Conservation (phyloP, 305 asterid species). For the Ajuga reptans region DNA sequence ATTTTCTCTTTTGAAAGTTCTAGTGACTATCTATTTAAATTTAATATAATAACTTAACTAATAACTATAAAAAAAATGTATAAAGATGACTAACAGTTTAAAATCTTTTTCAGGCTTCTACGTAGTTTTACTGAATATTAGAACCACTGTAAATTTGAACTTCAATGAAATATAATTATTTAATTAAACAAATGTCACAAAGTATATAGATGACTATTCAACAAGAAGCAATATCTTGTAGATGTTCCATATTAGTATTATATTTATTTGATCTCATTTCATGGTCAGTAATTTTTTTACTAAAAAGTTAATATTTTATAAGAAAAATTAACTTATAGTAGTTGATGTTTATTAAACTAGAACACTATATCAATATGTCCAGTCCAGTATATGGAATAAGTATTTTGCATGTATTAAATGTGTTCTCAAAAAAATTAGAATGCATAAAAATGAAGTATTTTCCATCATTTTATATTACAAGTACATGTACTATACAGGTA, state of each 20-base stretch:
- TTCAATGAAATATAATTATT: neutral
- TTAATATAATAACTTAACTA: neutral
- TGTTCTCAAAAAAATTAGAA: neutral
- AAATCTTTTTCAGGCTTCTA: neutral
- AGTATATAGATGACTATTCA: neutral
- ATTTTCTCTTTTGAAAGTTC: neutral
- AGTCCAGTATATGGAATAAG: neutral
- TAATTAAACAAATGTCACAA: neutral
- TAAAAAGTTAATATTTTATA: neutral
- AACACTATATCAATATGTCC: neutral
- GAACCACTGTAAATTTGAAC: neutral
- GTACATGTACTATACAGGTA: neutral
- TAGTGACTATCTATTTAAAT: neutral
- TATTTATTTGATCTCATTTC: neutral
- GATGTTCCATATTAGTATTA: neutral
- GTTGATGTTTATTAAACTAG: neutral
- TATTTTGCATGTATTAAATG: neutral
- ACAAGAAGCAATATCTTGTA: too few species aligned
- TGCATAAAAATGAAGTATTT: neutral
- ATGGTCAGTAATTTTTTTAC: neutral
- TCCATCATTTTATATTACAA: neutral
- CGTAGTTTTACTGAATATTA: too few species aligned
- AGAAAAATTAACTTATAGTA: neutral
- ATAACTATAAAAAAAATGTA: neutral
- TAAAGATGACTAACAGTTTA: neutral